These are phyloP conservation scores for Rhynchospora tenuis DNA, from an alignment of 176 grass and related monocot genomes.

Conservation along the genomic window DNA sequence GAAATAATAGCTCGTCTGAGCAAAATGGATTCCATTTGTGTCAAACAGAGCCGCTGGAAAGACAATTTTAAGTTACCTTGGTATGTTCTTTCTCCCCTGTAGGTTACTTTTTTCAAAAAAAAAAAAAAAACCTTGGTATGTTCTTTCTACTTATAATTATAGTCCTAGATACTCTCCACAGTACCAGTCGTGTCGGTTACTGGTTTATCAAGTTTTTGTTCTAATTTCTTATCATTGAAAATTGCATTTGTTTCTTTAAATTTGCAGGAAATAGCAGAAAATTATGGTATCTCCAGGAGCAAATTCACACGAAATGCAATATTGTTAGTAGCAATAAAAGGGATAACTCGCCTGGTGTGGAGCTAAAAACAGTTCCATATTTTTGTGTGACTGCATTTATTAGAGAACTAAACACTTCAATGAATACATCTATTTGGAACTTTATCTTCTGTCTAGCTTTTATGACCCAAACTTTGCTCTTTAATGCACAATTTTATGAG, in stretches of 20 bases:
- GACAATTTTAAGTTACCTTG: slow-evolving; percentile 77
- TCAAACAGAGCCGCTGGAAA: slow-evolving; percentile 60
- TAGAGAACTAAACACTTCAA: not conserved
- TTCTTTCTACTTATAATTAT: slow-evolving; percentile 4
- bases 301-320: not conserved
- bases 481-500: not conserved
- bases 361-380: slow-evolving; percentile 3
- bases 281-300: not conserved
- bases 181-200: not conserved
- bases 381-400: not conserved
- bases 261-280: slow-evolving; percentile 7
- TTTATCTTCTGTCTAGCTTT: not conserved
- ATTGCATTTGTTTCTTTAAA: not conserved
- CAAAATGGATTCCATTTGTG: slow-evolving; percentile 36
- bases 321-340: not conserved
- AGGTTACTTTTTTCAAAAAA: too few species aligned
- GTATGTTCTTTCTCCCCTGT: too few species aligned
- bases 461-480: not conserved
- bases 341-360: not conserved
- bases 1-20: slow-evolving; percentile 77
- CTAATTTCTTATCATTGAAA: slow-evolving; percentile 1
- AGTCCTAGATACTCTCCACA: not conserved
- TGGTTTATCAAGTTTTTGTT: not conserved
- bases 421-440: not conserved
- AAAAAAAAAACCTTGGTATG: too few species aligned